A percentile compares a stretch with the other conserved stretches of the same genome.
Conservation (phyloP, 179 eudicot genomes). For the Beta macrorhiza region DNA sequence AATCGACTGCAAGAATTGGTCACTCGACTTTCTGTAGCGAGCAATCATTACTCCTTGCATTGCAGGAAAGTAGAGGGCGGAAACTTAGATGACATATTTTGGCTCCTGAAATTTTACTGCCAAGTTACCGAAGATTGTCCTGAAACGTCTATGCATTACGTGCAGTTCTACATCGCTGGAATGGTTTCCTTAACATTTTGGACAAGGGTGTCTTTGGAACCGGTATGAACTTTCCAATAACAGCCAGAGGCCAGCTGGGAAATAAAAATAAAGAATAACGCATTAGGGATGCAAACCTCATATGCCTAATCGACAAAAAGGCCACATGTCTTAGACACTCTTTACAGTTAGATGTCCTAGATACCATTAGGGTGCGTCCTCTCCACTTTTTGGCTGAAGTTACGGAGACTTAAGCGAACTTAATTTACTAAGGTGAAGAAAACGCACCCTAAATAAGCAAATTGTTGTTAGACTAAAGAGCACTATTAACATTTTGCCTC, state of each 20-base stretch:
- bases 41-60: constrained; percentile 6
- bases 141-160: constrained; percentile 32
- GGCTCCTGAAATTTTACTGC: constrained; percentile 23
- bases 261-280: neutral
- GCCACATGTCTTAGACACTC: too few species aligned
- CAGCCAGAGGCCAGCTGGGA: constrained; percentile 89
- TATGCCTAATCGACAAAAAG: too few species aligned
- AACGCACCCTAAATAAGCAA: too few species aligned
- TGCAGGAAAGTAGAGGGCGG: constrained; percentile 17
- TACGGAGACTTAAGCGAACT: too few species aligned
- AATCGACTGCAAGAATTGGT: constrained; percentile 7
- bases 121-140: constrained; percentile 16
- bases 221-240: constrained; percentile 71
- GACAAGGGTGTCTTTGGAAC: constrained; percentile 80
- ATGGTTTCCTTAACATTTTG: constrained; percentile 56
- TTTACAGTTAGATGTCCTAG: too few species aligned
- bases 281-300: constrained; percentile 13
- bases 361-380: too few species aligned
- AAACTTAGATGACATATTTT: constrained; percentile 23
- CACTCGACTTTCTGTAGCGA: constrained; percentile 21
- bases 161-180: constrained; percentile 48
- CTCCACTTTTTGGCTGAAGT: too few species aligned
- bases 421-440: too few species aligned
- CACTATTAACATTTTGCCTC: neutral
- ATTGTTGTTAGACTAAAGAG: neutral